phyloP scores from a whole-genome alignment of 169 alveolate genomes.

The Plasmodium ovale region DNA sequence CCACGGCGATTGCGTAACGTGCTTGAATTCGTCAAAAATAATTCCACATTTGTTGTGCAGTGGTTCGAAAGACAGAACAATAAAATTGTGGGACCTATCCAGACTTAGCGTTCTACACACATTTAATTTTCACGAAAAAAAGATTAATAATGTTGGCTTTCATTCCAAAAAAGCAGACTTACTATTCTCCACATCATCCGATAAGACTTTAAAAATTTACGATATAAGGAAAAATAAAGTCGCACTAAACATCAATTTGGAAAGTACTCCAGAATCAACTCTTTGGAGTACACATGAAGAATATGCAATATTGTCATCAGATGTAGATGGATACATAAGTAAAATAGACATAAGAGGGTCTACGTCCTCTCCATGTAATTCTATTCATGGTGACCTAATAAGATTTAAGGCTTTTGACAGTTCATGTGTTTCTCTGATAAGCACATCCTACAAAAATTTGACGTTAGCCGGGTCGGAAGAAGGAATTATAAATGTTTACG shows the following conservation, averaged over 20 bases:
- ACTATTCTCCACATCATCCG: slow-evolving; percentile 37
- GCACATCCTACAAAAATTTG: slow-evolving; percentile 27
- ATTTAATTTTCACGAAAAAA: slow-evolving; percentile 40
- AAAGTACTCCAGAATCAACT: slow-evolving; percentile 43
- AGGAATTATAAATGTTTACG: slow-evolving; percentile 38
- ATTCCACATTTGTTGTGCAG: slow-evolving; percentile 37
- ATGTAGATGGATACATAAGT: slow-evolving; percentile 39
- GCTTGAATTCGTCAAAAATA: slow-evolving; percentile 32
- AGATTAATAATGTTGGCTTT: slow-evolving; percentile 35
- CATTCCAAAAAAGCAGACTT: slow-evolving; percentile 28
- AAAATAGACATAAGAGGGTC: slow-evolving; percentile 33
- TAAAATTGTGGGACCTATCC: slow-evolving; percentile 59
- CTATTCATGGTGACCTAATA: background rate
- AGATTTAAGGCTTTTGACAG: slow-evolving; percentile 43
- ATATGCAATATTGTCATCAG: slow-evolving; percentile 7
- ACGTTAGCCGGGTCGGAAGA: slow-evolving; percentile 64
- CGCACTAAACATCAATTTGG: slow-evolving; percentile 20
- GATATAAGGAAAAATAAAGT: slow-evolving; percentile 47
- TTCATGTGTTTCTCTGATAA: slow-evolving; percentile 36
- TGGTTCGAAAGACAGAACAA: slow-evolving; percentile 56
- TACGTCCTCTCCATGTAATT: slow-evolving; percentile 3
- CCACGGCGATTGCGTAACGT: slow-evolving; percentile 52
- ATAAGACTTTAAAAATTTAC: slow-evolving; percentile 58
- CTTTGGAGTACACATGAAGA: slow-evolving; percentile 39
- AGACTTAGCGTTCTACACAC: slow-evolving; percentile 9